phyloP scores from a whole-genome alignment of 2,329 filamentous ascomycete species.

The Penicillium corylophilum region DNA sequence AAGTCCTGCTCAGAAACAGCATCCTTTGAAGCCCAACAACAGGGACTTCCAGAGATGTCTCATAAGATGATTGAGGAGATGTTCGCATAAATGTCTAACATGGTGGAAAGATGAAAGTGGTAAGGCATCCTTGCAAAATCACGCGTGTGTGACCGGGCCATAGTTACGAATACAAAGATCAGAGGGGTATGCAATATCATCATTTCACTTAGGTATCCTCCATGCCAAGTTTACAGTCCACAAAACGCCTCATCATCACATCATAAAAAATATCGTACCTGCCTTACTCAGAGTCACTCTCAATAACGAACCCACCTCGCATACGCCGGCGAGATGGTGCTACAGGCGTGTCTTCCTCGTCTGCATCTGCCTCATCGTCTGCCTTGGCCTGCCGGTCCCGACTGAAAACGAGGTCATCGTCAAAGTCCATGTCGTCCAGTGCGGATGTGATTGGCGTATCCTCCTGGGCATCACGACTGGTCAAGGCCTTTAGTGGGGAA shows the following conservation, averaged over 20 bases:
- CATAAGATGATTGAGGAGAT: slow-evolving; percentile 15
- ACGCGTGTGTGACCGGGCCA: too few relatives aligned
- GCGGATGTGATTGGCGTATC: slow-evolving; percentile 27
- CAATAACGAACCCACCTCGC: slow-evolving; percentile 43
- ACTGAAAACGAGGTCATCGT: slow-evolving; percentile 35
- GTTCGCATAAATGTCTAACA: too few relatives aligned
- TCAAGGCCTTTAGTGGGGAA: slow-evolving; percentile 16
- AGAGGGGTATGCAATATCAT: not conserved
- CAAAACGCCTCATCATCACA: slow-evolving; percentile 32
- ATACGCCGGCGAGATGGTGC: slow-evolving; percentile 35
- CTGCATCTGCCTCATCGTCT: slow-evolving; percentile 20
- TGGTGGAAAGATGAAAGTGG: too few relatives aligned
- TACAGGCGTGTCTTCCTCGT: slow-evolving; percentile 34
- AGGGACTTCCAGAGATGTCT: slow-evolving; percentile 55
- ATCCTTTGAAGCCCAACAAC: slow-evolving; percentile 49
- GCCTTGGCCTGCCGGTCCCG: slow-evolving; percentile 24
- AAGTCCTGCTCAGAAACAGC: slow-evolving; percentile 51
- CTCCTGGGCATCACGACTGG: slow-evolving; percentile 15
- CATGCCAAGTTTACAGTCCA: not conserved
- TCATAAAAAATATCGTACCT: slow-evolving; percentile 16
- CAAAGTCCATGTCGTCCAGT: slow-evolving; percentile 35
- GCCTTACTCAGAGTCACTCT: slow-evolving; percentile 44
- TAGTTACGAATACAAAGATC: too few relatives aligned
- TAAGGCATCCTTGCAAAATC: too few relatives aligned
- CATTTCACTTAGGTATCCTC: slow-evolving; percentile 6